phyloP scores from a whole-genome alignment of 257 asterid species.

The Leonotis leonurus region DNA sequence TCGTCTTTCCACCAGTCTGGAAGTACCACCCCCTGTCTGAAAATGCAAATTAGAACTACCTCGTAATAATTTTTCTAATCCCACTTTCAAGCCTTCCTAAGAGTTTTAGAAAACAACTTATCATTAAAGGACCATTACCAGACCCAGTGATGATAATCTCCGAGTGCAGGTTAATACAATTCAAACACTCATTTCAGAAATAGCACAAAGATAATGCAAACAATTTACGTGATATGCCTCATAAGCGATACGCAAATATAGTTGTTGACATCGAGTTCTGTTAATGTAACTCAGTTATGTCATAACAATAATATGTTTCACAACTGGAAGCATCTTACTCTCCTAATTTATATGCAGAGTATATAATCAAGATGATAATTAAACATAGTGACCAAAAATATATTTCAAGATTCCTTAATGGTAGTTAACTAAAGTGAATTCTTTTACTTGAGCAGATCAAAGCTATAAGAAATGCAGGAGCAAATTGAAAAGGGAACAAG shows the following conservation, averaged over 20 bases:
- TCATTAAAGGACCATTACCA: not conserved
- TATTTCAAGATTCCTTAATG: not conserved
- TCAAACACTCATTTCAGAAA: not conserved
- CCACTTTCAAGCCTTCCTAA: not conserved
- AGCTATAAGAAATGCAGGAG: not conserved
- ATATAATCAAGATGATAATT: not conserved
- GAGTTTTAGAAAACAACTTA: not conserved
- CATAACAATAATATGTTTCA: not conserved
- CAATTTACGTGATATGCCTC: not conserved
- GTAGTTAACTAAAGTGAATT: not conserved
- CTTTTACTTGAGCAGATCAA: not conserved
- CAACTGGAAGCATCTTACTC: not conserved
- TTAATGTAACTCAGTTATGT: not conserved
- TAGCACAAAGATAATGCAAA: not conserved
- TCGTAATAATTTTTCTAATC: not conserved
- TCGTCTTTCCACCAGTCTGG: slow-evolving; percentile 74
- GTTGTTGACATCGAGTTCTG: not conserved
- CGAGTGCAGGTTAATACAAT: too few relatives aligned
- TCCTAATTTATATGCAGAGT: not conserved
- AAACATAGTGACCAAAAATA: not conserved
- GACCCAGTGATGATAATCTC: not conserved
- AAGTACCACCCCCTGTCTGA: slow-evolving; percentile 97
- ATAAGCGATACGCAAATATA: not conserved
- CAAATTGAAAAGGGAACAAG: not conserved
- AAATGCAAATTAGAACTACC: slow-evolving; percentile 43